Conservation (phyloP, 345 rosid genomes). For the Lumnitzera racemosa region DNA sequence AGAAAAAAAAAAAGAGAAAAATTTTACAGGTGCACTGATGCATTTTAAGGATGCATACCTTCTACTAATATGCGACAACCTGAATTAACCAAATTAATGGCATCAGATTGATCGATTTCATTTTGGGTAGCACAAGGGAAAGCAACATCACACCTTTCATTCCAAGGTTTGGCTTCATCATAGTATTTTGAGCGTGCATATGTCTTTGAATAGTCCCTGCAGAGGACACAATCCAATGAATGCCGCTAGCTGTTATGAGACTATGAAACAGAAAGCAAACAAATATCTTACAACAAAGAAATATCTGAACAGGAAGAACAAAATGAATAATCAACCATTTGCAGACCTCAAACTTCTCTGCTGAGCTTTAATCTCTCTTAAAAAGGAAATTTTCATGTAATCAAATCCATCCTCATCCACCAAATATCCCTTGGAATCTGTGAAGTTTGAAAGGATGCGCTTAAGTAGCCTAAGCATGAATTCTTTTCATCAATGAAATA, state of each 20-base stretch:
- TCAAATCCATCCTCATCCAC: constrained; percentile 98
- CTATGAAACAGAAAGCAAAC: background rate
- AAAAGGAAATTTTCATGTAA: constrained; percentile 86
- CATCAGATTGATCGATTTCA: constrained; percentile 95
- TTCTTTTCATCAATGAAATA: no score
- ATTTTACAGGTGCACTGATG: no score
- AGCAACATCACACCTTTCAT: constrained; percentile 88
- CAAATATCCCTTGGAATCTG: constrained; percentile 95
- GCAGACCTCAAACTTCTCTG: constrained; percentile 87
- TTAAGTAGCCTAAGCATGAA: no score
- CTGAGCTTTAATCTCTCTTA: constrained; percentile 93
- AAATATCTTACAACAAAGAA: background rate
- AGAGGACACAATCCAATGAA: constrained; percentile 11
- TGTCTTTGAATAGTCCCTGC: constrained; percentile 98
- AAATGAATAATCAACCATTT: background rate
- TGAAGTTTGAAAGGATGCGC: background rate
- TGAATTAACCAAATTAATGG: constrained; percentile 78
- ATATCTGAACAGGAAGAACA: background rate
- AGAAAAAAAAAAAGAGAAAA: no score
- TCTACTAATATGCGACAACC: constrained; percentile 88
- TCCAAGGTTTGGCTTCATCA: constrained; percentile 98
- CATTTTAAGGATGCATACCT: constrained; percentile 42
- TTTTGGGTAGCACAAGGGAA: constrained; percentile 94
- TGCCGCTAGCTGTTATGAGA: background rate
- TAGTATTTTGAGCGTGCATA: constrained; percentile 92